Evolutionary conservation across 208 protist genomes (phyloP), one percentile per base, ranked within the genome.

Genomic region (Acanthamoeba castellanii): DNA sequence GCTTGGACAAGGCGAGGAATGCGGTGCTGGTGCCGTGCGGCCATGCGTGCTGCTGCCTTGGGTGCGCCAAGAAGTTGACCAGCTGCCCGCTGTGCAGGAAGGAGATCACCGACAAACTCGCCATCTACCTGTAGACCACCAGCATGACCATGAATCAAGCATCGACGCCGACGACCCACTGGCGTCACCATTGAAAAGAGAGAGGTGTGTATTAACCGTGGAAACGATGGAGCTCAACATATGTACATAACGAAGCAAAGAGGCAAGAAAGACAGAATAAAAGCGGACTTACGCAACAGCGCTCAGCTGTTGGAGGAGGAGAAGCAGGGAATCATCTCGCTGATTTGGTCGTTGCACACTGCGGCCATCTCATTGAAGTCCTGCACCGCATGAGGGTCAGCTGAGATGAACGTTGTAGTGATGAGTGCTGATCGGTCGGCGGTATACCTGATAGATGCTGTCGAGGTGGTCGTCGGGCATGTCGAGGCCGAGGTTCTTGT

Each of bases 361-460:
- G 57, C 57, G 13, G 85, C 37, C 85, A 92, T 92, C 27, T 92
- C 85, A 42, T 92, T 92, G 34, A 92, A 92, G 57, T 92, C 85
- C 85, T 92, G 85, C 30, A 76, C 68, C 11, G 27, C n/a, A 72
- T 30, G 8, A 32, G 64, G n/a, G 9, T 72, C 25, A 72, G 27
- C 9, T 0, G 3, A 37, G 37, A 37, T 3, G 37, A 37, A 37
- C 37, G 3, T 37, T 37, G 37, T 37, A 37, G 37, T 37, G 37
- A 37, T 3, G 37, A 37, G 37, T 37, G 37, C 37, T 37, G 37
- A 37, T 37, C 37, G 37, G 37, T 37, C 37, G 37, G 37, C 37
- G 1, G 45, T 25, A 7, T 32, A 92, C 52, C 85, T 72, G 61
- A 42, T 92, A 52, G n/a, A 92, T 70, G 42, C 34, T 16, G 32